Evolutionary conservation across 2,329 filamentous ascomycete species (phyloP).

Genomic region (Cladophialophora chaetospira): DNA sequence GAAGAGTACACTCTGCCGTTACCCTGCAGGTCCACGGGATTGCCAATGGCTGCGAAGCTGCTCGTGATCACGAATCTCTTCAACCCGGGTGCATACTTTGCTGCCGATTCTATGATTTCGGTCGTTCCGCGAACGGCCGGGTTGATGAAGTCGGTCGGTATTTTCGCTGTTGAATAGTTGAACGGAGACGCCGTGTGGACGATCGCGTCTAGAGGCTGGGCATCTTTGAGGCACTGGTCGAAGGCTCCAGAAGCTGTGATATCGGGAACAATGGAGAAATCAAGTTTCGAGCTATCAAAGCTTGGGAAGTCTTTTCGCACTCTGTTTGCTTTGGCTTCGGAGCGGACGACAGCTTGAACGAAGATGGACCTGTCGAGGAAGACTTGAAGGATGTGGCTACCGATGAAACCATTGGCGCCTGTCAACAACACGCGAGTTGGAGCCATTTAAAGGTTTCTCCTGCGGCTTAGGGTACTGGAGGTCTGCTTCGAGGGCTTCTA

Average conservation of each 20-base stretch:
- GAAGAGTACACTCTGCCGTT: constrained; percentile 42
- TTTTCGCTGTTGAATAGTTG: constrained; percentile 70
- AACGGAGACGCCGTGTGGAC: constrained; percentile 76
- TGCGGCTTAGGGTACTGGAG: not conserved
- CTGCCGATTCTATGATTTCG: constrained; percentile 63
- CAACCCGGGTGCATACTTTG: constrained; percentile 63
- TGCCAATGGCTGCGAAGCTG: constrained; percentile 66
- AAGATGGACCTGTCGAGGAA: constrained; percentile 9
- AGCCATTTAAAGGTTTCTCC: not conserved
- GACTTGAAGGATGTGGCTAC: not conserved
- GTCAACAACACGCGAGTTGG: constrained; percentile 5
- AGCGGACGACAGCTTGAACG: constrained; percentile 30
- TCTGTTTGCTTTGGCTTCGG: constrained; percentile 30
- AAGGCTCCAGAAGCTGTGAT: constrained; percentile 39
- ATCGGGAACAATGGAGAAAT: constrained; percentile 38
- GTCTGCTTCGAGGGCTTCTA: not conserved
- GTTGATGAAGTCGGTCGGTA: constrained; percentile 62
- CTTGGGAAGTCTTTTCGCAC: constrained; percentile 25
- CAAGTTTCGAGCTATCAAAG: constrained; percentile 20
- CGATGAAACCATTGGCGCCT: constrained; percentile 2
- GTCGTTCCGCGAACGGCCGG: constrained; percentile 66
- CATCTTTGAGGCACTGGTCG: constrained; percentile 53
- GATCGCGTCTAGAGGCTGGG: constrained; percentile 70
- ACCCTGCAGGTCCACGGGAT: constrained; percentile 41
- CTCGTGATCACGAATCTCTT: constrained; percentile 73